A percentile compares a stretch with the other conserved stretches of the same genome.
Evolutionary conservation across 2,329 filamentous ascomycete species (phyloP).

Genomic region (Alternaria postmessia): DNA sequence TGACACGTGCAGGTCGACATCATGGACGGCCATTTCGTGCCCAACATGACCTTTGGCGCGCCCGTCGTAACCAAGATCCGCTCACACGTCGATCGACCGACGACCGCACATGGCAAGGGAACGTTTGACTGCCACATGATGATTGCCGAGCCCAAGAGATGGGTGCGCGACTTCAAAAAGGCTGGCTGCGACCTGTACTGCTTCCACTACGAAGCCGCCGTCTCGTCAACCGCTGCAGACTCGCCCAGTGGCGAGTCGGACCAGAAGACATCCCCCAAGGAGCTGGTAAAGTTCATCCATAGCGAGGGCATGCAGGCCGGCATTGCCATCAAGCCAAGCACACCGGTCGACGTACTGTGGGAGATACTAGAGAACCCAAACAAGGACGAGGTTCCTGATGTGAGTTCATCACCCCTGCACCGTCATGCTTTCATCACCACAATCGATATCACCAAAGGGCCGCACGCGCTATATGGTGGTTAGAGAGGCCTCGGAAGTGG

Average conservation of each 20-base stretch:
- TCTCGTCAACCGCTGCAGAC: conserved; percentile 82
- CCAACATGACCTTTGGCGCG: conserved; percentile 96
- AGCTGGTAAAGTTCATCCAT: conserved; percentile 91
- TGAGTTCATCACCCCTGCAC: conserved; percentile 59
- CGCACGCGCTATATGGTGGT: conserved; percentile 23
- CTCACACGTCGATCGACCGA: conserved; percentile 79
- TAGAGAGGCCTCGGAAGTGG: conserved; percentile 21
- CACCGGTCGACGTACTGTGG: conserved; percentile 88
- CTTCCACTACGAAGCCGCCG: conserved; percentile 98
- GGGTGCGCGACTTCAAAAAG: conserved; percentile 93
- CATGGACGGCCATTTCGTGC: conserved; percentile 98
- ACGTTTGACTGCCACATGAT: conserved; percentile 99
- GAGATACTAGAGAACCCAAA: conserved; percentile 80
- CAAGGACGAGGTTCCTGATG: conserved; percentile 83
- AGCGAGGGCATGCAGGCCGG: conserved; percentile 86
- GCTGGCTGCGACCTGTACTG: conserved; percentile 99
- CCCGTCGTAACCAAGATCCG: conserved; percentile 96
- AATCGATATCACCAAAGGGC: conserved; percentile 26
- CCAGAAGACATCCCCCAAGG: conserved; percentile 78
- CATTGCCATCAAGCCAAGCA: conserved; percentile 94
- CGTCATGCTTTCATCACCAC: conserved; percentile 11
- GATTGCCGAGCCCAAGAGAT: conserved; percentile 99
- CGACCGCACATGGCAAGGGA: conserved; percentile 74
- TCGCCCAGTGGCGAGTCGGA: conserved; percentile 74
- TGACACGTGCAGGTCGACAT: conserved; percentile 94